These are phyloP conservation scores for Acanthamoeba castellanii DNA, from an alignment of 208 protist species.

Conservation along the genomic window DNA sequence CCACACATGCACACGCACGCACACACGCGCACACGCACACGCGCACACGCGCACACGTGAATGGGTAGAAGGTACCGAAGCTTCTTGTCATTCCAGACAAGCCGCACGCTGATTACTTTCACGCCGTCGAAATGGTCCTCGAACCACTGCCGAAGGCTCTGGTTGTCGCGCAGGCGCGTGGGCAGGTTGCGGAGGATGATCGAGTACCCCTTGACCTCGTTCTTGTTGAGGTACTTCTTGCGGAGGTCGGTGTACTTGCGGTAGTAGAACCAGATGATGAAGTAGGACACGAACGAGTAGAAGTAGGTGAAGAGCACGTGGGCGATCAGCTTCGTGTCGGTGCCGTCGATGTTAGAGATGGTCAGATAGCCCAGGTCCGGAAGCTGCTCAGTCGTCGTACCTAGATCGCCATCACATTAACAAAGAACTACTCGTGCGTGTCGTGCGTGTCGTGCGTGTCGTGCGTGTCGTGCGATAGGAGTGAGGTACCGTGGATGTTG, in stretches of 20 bases:
- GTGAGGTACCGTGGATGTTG: slow-evolving; percentile 19
- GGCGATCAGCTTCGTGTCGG: slow-evolving; percentile 59
- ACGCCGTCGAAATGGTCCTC: slow-evolving; percentile 61
- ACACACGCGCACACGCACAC: not conserved
- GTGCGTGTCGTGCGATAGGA: not conserved
- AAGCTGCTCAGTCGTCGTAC: not conserved
- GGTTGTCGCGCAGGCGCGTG: slow-evolving; percentile 9
- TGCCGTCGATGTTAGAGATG: slow-evolving; percentile 33
- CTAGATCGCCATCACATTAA: not conserved
- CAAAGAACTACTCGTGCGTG: not conserved
- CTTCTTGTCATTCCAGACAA: slow-evolving; percentile 62
- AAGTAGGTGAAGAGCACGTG: slow-evolving; percentile 69
- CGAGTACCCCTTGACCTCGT: slow-evolving; percentile 53
- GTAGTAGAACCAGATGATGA: slow-evolving; percentile 65
- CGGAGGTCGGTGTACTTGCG: slow-evolving; percentile 59
- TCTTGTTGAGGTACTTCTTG: slow-evolving; percentile 72
- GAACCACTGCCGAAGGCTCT: slow-evolving; percentile 18
- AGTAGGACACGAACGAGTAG: slow-evolving; percentile 59
- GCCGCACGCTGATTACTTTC: not conserved
- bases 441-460: not conserved
- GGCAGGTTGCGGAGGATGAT: slow-evolving; percentile 57
- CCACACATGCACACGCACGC: not conserved
- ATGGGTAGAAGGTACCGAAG: not conserved
- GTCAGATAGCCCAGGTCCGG: slow-evolving; percentile 38
- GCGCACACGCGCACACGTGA: too few relatives aligned